These are phyloP conservation scores for Quercus alba DNA, from an alignment of 306 rosid genomes.

Conservation along the genomic window DNA sequence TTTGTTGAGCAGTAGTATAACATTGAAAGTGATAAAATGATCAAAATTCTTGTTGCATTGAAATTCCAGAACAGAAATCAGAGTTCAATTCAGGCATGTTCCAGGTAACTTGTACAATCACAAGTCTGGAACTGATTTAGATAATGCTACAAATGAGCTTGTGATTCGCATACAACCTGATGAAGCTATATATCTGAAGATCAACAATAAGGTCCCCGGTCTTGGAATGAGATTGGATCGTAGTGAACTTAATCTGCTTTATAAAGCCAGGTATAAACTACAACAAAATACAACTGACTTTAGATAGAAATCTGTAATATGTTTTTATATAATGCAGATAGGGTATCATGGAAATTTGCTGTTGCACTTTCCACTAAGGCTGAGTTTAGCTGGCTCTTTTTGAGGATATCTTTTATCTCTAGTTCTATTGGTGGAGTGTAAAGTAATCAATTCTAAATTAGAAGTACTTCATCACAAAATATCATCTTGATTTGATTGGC, in stretches of 20 bases:
- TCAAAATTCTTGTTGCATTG: slow-evolving; percentile 10
- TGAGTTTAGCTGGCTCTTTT: too few species aligned
- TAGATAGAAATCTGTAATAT: neutral
- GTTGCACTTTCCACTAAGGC: too few species aligned
- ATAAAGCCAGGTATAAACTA: slow-evolving; percentile 64
- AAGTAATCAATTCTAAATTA: too few species aligned
- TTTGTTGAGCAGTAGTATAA: slow-evolving; percentile 7
- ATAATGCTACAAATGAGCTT: slow-evolving; percentile 93
- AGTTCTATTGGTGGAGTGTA: too few species aligned
- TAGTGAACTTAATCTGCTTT: slow-evolving; percentile 82
- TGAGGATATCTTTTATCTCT: neutral
- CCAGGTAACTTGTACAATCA: slow-evolving; percentile 92
- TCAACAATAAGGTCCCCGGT: slow-evolving; percentile 97
- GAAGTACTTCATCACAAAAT: too few species aligned
- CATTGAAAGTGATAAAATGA: slow-evolving; percentile 10
- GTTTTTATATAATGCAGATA: neutral
- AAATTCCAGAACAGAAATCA: slow-evolving; percentile 82
- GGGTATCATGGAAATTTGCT: neutral
- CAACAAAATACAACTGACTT: neutral
- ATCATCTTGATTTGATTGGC: too few species aligned
- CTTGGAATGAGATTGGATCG: slow-evolving; percentile 95
- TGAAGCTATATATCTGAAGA: slow-evolving; percentile 92
- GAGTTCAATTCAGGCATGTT: slow-evolving; percentile 94
- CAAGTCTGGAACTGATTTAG: slow-evolving; percentile 83
- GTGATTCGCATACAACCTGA: slow-evolving; percentile 93